Conservation (phyloP, 805 yeast species). For the Candida tibetensis region DNA sequence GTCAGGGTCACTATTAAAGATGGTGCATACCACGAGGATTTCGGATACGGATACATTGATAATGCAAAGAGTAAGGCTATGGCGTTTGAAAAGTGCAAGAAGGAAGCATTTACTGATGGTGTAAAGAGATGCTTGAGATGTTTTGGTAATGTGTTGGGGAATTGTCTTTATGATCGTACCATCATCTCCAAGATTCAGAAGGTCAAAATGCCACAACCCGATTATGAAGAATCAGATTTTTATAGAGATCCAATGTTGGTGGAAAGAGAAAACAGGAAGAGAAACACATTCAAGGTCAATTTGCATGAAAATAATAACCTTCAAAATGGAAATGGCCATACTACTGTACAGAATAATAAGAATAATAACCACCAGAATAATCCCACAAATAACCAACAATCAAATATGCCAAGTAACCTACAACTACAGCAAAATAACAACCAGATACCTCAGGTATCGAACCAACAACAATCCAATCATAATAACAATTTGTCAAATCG, state of each 20-base stretch:
- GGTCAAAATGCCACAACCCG: conserved; percentile 31
- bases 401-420: too few relatives aligned
- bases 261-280: conserved; percentile 25
- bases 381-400: neutral
- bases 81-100: conserved; percentile 78
- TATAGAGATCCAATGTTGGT: conserved; percentile 36
- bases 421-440: neutral
- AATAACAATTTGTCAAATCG: conserved; percentile 4
- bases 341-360: too few relatives aligned
- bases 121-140: conserved; percentile 74
- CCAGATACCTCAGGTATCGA: neutral
- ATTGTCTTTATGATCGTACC: conserved; percentile 77
- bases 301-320: conserved; percentile 6
- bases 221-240: conserved; percentile 30
- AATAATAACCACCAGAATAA: neutral
- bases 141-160: conserved; percentile 78
- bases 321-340: neutral
- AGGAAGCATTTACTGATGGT: conserved; percentile 85
- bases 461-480: neutral
- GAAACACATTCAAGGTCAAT: conserved; percentile 7
- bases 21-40: conserved; percentile 78
- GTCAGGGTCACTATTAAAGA: conserved; percentile 73
- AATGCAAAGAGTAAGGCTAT: conserved; percentile 65
- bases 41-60: conserved; percentile 74
- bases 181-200: conserved; percentile 52